Conservation (phyloP, 768 basidiomycete species). For the Tulasnella sp. region DNA sequence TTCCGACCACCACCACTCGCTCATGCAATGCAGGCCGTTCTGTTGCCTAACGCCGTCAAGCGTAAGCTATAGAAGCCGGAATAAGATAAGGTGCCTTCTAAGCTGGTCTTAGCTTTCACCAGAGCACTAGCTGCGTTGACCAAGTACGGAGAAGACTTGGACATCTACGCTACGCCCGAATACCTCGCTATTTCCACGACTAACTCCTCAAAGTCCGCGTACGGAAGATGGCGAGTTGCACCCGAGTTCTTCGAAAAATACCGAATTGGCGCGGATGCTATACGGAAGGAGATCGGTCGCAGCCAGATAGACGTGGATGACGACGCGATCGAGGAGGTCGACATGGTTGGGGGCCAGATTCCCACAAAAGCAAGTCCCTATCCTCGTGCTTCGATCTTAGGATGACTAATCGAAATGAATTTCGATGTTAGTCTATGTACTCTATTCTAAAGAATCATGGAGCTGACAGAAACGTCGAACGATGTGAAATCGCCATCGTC, state of each 20-base stretch:
- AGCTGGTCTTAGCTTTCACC: slow-evolving; percentile 60
- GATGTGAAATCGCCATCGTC: slow-evolving; percentile 71
- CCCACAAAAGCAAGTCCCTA: slow-evolving; percentile 60
- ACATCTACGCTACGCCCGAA: slow-evolving; percentile 65
- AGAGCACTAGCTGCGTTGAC: slow-evolving; percentile 76
- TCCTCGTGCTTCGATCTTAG: background rate
- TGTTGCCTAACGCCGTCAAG: slow-evolving; percentile 61
- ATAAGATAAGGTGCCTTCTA: slow-evolving; percentile 31
- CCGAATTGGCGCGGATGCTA: slow-evolving; percentile 43
- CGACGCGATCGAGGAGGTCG: slow-evolving; percentile 32
- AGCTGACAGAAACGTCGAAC: slow-evolving; percentile 75
- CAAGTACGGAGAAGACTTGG: slow-evolving; percentile 80
- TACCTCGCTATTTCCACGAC: slow-evolving; percentile 68
- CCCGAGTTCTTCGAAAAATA: slow-evolving; percentile 74
- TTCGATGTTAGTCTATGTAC: slow-evolving; percentile 58
- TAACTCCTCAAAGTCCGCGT: slow-evolving; percentile 81
- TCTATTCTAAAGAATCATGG: slow-evolving; percentile 75
- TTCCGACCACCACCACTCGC: slow-evolving; percentile 7
- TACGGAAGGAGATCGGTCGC: slow-evolving; percentile 18
- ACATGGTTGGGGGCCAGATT: slow-evolving; percentile 51
- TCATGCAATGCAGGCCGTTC: slow-evolving; percentile 63
- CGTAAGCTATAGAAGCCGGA: slow-evolving; percentile 41
- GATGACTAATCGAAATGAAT: slow-evolving; percentile 7
- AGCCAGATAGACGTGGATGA: slow-evolving; percentile 24
- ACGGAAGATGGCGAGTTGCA: slow-evolving; percentile 73